Conservation (phyloP, 768 basidiomycete species). For the Termitomyces heimii region DNA sequence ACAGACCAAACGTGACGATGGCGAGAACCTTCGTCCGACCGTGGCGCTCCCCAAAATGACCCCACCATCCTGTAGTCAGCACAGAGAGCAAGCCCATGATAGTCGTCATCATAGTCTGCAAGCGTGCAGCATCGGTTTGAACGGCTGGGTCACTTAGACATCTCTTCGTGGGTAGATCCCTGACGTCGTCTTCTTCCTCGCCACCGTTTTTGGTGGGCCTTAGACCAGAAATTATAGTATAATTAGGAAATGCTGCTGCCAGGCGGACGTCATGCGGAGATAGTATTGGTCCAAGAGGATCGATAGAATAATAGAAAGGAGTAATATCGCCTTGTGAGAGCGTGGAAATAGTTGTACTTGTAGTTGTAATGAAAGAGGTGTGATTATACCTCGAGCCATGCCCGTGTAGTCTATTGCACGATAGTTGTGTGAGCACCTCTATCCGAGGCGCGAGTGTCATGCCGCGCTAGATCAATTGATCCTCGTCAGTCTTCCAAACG, state of each 20-base stretch:
- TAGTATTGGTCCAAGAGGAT: slow-evolving; percentile 25
- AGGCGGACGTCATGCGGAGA: slow-evolving; percentile 11
- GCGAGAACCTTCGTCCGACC: slow-evolving; percentile 79
- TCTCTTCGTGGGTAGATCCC: slow-evolving; percentile 28
- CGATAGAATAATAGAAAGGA: slow-evolving; percentile 23
- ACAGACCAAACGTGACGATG: slow-evolving; percentile 55
- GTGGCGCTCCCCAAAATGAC: slow-evolving; percentile 69
- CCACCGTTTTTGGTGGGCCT: slow-evolving; percentile 12
- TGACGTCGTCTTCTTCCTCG: slow-evolving; percentile 28
- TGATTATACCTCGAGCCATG: slow-evolving; percentile 35
- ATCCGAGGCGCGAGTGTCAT: slow-evolving; percentile 82
- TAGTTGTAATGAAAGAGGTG: slow-evolving; percentile 13
- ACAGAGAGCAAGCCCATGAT: slow-evolving; percentile 78
- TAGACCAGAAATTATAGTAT: slow-evolving; percentile 2
- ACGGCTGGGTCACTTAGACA: slow-evolving; percentile 50
- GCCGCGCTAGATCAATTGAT: slow-evolving; percentile 49
- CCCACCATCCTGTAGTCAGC: slow-evolving; percentile 88
- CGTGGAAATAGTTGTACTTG: slow-evolving; percentile 1
- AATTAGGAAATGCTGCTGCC: background rate
- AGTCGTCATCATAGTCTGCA: slow-evolving; percentile 74
- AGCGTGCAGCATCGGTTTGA: slow-evolving; percentile 60
- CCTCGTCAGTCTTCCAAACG: slow-evolving; percentile 5
- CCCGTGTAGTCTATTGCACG: slow-evolving; percentile 53
- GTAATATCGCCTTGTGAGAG: slow-evolving; percentile 7
- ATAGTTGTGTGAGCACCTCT: slow-evolving; percentile 73